Conservation (phyloP, 805 yeast genomes). For the Tetrapisispora phaffii region DNA sequence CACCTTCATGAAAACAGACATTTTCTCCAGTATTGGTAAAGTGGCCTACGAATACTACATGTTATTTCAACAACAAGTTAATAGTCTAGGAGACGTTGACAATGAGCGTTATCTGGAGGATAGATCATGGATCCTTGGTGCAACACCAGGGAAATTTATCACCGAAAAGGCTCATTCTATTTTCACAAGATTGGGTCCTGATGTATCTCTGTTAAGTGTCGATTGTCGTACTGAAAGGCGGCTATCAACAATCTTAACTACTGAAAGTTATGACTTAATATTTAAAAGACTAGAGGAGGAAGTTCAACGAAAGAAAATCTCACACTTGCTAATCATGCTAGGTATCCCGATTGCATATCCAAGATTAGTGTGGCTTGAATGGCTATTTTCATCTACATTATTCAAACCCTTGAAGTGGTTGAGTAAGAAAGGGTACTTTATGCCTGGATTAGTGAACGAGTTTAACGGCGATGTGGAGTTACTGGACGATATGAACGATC, state of each 20-base stretch:
- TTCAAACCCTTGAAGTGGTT: slow-evolving; percentile 55
- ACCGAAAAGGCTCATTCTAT: slow-evolving; percentile 55
- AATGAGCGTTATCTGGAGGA: slow-evolving; percentile 31
- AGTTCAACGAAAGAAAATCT: slow-evolving; percentile 38
- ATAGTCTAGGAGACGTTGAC: slow-evolving; percentile 29
- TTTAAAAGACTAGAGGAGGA: slow-evolving; percentile 55
- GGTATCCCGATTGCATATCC: slow-evolving; percentile 97
- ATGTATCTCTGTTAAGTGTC: slow-evolving; percentile 62
- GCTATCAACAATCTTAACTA: slow-evolving; percentile 43
- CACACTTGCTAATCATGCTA: slow-evolving; percentile 71
- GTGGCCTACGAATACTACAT: slow-evolving; percentile 78
- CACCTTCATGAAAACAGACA: slow-evolving; percentile 57
- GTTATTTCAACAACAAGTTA: slow-evolving; percentile 82
- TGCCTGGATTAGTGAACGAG: slow-evolving; percentile 73
- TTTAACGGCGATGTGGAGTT: slow-evolving; percentile 89
- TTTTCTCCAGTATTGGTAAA: slow-evolving; percentile 64
- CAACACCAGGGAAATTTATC: slow-evolving; percentile 50
- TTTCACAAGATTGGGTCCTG: slow-evolving; percentile 64
- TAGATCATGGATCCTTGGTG: slow-evolving; percentile 55
- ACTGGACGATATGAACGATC: slow-evolving; percentile 88
- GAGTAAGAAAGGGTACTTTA: slow-evolving; percentile 51
- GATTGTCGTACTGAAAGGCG: slow-evolving; percentile 92
- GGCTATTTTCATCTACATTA: slow-evolving; percentile 50
- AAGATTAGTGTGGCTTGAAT: slow-evolving; percentile 83
- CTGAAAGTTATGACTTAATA: slow-evolving; percentile 46